These are phyloP conservation scores for Hemileccinum impolitum DNA, from an alignment of 768 basidiomycete species.

Conservation along the genomic window DNA sequence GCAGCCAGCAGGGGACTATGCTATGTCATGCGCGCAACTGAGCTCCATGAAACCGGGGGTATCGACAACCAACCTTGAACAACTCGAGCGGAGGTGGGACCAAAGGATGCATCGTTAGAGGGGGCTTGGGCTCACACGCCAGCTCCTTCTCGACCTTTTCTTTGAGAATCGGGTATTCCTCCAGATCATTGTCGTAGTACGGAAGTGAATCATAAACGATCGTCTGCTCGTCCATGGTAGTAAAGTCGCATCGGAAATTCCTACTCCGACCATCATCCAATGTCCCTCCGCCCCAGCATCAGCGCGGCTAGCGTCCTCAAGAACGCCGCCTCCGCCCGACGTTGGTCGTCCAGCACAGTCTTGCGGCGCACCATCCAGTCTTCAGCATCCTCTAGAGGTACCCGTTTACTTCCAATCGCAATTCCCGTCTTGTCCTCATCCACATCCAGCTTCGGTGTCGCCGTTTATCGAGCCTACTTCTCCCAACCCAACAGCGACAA, in stretches of 20 bases:
- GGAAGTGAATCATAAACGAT: constrained; percentile 81
- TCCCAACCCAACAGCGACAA: constrained; percentile 74
- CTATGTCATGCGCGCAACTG: constrained; percentile 33
- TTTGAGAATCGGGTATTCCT: constrained; percentile 65
- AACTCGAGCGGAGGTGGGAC: constrained; percentile 64
- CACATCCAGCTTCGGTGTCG: constrained; percentile 58
- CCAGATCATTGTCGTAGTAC: constrained; percentile 92
- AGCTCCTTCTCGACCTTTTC: constrained; percentile 77
- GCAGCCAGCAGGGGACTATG: constrained; percentile 65
- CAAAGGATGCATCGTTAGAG: constrained; percentile 60
- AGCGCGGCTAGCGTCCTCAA: too few relatives aligned
- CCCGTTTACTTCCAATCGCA: neutral
- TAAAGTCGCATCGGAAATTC: constrained; percentile 23
- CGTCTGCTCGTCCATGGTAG: constrained; percentile 33
- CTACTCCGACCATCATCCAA: constrained; percentile 29
- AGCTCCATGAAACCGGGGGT: neutral
- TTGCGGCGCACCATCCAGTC: constrained; percentile 45
- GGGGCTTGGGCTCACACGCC: constrained; percentile 63
- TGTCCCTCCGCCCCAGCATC: constrained; percentile 44
- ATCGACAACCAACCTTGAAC: constrained; percentile 57
- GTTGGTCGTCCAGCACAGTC: too few relatives aligned
- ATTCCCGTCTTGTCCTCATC: too few relatives aligned
- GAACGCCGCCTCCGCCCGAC: too few relatives aligned
- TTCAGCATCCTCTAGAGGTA: constrained; percentile 49
- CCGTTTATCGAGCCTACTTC: constrained; percentile 91